Percentiles rank a stretch among this genome's conserved stretches.
Evolutionary conservation across 169 alveolate species (phyloP).

Genomic region (Plasmodium relictum): DNA sequence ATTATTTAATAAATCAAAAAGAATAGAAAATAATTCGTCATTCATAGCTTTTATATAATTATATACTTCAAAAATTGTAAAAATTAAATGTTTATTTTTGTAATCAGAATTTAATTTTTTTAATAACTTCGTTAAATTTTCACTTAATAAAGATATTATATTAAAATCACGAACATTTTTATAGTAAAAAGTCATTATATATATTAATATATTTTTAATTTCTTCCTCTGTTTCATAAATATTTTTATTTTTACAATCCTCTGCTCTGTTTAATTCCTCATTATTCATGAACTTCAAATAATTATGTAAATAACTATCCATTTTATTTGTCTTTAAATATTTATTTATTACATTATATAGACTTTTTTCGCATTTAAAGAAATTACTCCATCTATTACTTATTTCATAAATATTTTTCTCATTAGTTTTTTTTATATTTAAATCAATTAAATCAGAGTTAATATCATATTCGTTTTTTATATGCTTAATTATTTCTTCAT

Average conservation of each 20-base stretch:
- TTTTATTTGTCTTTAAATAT: slow-evolving; percentile 44
- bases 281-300: background rate
- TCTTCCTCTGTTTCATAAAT: slow-evolving; percentile 18
- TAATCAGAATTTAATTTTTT: slow-evolving; percentile 5
- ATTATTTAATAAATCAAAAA: slow-evolving; percentile 33
- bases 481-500: slow-evolving; percentile 8
- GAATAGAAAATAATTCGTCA: slow-evolving; percentile 31
- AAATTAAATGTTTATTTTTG: slow-evolving; percentile 20
- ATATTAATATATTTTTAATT: slow-evolving; percentile 20
- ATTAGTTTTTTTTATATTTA: slow-evolving; percentile 5
- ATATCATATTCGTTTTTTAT: slow-evolving; percentile 24
- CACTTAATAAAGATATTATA: slow-evolving; percentile 39
- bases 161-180: slow-evolving; percentile 31
- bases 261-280: background rate
- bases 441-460: slow-evolving; percentile 11
- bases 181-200: slow-evolving; percentile 42
- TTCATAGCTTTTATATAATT: slow-evolving; percentile 45
- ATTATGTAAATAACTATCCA: slow-evolving; percentile 36
- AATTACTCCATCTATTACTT: slow-evolving; percentile 30
- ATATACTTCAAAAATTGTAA: slow-evolving; percentile 29
- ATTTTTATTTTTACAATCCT: background rate
- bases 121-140: slow-evolving; percentile 13
- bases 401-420: slow-evolving; percentile 21
- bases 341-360: slow-evolving; percentile 40
- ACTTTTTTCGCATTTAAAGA: slow-evolving; percentile 66